Conservation (phyloP, 225 moss, liverwort and hornwort genomes). For the Physcomitrellopsis africana region DNA sequence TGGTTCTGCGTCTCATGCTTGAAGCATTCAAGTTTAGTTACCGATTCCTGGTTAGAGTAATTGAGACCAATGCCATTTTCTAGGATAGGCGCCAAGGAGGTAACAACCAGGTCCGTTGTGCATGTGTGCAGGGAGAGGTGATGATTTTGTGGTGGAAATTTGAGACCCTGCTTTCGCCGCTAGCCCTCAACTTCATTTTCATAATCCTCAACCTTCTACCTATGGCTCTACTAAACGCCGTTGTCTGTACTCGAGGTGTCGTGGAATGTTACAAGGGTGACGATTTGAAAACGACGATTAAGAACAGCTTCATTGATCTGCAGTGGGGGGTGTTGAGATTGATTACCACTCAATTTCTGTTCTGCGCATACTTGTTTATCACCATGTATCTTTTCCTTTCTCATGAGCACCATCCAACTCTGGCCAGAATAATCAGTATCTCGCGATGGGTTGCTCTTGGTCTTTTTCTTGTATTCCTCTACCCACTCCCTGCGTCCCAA, state of each 20-base stretch:
- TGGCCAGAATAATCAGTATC: background rate
- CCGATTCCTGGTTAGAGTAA: background rate
- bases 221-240: constrained; percentile 42
- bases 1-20: background rate
- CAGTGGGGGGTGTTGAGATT: constrained; percentile 40
- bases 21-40: background rate
- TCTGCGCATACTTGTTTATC: constrained; percentile 5
- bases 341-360: constrained; percentile 31
- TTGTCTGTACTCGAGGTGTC: constrained; percentile 47
- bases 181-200: constrained; percentile 44
- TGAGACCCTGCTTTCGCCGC: constrained; percentile 34
- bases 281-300: constrained; percentile 32
- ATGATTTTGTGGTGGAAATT: constrained; percentile 46
- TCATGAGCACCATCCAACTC: background rate
- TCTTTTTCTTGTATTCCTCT: constrained; percentile 24
- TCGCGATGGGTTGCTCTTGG: background rate
- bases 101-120: constrained; percentile 9
- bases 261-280: constrained; percentile 32
- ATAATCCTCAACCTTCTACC: constrained; percentile 41
- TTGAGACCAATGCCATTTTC: background rate
- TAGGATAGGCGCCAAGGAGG: background rate
- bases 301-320: constrained; percentile 34
- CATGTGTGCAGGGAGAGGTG: constrained; percentile 40
- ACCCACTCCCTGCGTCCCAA: constrained; percentile 44
- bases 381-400: constrained; percentile 7